Conservation (phyloP, 257 asterid species). For the Thymus mandschuricus region DNA sequence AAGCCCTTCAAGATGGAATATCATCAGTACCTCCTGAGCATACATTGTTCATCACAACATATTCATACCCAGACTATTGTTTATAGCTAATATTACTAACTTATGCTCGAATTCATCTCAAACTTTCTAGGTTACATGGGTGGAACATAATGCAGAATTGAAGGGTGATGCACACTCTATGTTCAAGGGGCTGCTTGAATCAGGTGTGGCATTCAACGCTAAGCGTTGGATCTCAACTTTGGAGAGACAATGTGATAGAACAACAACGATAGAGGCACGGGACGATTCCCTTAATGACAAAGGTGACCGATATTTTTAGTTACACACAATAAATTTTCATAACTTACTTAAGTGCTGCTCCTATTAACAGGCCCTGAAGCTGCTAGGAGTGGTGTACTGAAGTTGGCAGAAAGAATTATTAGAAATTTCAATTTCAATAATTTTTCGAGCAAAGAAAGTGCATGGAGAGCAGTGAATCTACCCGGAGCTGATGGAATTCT, state of each 20-base stretch:
- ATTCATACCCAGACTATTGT: background rate
- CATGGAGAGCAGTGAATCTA: conserved; percentile 49
- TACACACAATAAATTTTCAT: background rate
- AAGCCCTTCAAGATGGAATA: conserved; percentile 46
- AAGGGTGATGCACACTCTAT: conserved; percentile 23
- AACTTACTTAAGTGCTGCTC: background rate
- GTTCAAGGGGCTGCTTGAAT: conserved; percentile 33
- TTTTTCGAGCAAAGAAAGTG: conserved; percentile 39
- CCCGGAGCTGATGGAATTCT: conserved; percentile 46
- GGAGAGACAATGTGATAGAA: conserved; percentile 46
- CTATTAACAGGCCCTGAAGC: conserved; percentile 27
- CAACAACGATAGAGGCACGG: conserved; percentile 33
- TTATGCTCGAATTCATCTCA: background rate
- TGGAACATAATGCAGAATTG: conserved; percentile 51
- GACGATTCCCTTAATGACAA: conserved; percentile 8
- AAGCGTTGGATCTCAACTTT: conserved; percentile 59
- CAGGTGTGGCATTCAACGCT: conserved; percentile 47
- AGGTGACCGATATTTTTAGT: conserved; percentile 26
- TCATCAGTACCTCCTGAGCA: conserved; percentile 37
- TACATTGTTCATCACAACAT: background rate
- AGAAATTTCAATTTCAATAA: conserved; percentile 39
- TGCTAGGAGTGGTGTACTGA: conserved; percentile 41
- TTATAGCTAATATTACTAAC: background rate
- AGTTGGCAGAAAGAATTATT: conserved; percentile 49
- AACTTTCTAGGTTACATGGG: conserved; percentile 55